Evolutionary conservation across 108 stramenopile species (phyloP).

Genomic region (Nitzschia sp.): DNA sequence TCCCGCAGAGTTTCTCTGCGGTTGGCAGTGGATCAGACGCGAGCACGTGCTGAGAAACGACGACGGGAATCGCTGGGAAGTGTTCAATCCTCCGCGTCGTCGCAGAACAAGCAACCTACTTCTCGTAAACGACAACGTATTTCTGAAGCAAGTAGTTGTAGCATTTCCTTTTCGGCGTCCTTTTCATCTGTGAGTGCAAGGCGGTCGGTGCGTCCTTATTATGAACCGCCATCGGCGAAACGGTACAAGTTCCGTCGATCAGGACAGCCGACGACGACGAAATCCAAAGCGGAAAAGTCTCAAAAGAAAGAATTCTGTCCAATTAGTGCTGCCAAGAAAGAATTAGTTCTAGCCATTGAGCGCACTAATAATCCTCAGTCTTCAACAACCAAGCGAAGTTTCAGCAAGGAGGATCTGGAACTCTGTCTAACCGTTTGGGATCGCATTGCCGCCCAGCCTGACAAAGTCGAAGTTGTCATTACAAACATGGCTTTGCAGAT

Average conservation of each 20-base stretch:
- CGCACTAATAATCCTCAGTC: not conserved
- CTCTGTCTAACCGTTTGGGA: not conserved
- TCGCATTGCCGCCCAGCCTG: not conserved
- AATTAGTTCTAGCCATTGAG: not conserved
- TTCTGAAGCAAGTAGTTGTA: no score
- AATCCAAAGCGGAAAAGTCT: not conserved
- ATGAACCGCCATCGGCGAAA: slow-evolving; percentile 2
- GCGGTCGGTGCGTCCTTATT: not conserved
- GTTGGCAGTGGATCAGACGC: no score
- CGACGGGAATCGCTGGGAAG: no score
- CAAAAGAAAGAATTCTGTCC: not conserved
- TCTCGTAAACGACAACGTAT: no score
- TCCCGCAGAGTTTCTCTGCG: no score
- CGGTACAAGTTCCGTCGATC: not conserved
- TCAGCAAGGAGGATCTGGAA: not conserved
- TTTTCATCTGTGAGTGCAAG: no score
- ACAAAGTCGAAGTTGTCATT: not conserved
- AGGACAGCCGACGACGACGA: not conserved
- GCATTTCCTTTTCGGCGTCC: no score
- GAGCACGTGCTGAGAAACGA: no score
- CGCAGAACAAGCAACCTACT: no score
- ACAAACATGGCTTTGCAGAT: not conserved
- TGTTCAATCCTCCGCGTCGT: no score
- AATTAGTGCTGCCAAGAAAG: not conserved
- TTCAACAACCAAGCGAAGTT: no score